Evolutionary conservation across 805 yeast genomes (phyloP).

Genomic region (Schizosaccharomyces japonicus): DNA sequence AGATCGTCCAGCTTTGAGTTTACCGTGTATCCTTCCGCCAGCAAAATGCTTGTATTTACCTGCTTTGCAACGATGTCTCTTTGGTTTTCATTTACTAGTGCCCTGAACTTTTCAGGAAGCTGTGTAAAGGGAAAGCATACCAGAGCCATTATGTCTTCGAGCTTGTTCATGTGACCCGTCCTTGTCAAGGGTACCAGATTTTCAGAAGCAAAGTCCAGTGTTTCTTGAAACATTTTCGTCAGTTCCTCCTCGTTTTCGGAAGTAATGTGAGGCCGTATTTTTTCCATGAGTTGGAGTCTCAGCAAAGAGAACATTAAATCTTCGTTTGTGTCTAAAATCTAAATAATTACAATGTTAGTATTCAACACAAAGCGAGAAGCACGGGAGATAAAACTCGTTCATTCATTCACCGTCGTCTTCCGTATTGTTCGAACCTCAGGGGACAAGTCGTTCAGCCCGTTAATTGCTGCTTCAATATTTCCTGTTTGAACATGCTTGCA

Average conservation of each 20-base stretch:
- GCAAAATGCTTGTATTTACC: slow-evolving; percentile 43
- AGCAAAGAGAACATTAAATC: slow-evolving; percentile 48
- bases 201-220: slow-evolving; percentile 17
- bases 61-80: slow-evolving; percentile 42
- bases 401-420: slow-evolving; percentile 12
- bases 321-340: slow-evolving; percentile 35
- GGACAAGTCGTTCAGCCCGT: slow-evolving; percentile 30
- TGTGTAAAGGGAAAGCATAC: slow-evolving; percentile 25
- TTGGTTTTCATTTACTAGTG: slow-evolving; percentile 33
- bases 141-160: slow-evolving; percentile 68
- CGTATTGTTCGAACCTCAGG: slow-evolving; percentile 22
- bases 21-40: slow-evolving; percentile 16
- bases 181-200: slow-evolving; percentile 33
- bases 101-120: slow-evolving; percentile 19
- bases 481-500: slow-evolving; percentile 34
- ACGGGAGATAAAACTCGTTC: slow-evolving; percentile 13
- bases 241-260: slow-evolving; percentile 7
- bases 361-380: slow-evolving; percentile 7
- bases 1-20: neutral
- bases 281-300: slow-evolving; percentile 53
- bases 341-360: neutral
- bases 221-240: slow-evolving; percentile 10
- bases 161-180: slow-evolving; percentile 34
- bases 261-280: slow-evolving; percentile 34
- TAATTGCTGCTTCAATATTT: slow-evolving; percentile 33